Evolutionary conservation across 805 yeast genomes (phyloP).

Genomic region (Cyberlindnera mrakii): DNA sequence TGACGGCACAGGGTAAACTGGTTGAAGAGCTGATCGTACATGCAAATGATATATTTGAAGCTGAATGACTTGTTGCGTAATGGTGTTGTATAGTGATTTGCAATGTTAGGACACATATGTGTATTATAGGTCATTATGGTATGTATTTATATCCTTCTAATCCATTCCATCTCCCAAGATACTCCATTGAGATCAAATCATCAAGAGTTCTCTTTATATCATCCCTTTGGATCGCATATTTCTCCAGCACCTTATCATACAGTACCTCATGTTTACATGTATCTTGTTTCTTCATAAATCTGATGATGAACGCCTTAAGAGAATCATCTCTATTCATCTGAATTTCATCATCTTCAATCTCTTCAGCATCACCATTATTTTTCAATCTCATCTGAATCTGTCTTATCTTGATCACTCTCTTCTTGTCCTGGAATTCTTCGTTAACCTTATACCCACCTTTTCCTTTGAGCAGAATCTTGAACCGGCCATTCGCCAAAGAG

Average conservation of each 20-base stretch:
- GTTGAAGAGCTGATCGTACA: constrained; percentile 80
- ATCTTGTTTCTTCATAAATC: constrained; percentile 11
- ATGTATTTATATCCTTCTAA: constrained; percentile 13
- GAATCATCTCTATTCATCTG: constrained; percentile 5
- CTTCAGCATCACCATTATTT: constrained; percentile 6
- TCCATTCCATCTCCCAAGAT: constrained; percentile 6
- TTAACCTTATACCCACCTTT: constrained; percentile 10
- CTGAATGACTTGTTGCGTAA: constrained; percentile 30
- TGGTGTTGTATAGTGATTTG: not conserved
- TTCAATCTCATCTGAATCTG: constrained; percentile 17
- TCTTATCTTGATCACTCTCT: constrained; percentile 10
- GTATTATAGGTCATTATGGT: constrained; percentile 7
- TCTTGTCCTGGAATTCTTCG: constrained; percentile 14
- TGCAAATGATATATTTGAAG: constrained; percentile 76
- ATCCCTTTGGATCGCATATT: constrained; percentile 1
- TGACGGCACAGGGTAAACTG: constrained; percentile 68
- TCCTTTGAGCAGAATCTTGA: constrained; percentile 13
- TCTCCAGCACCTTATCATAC: constrained; percentile 5
- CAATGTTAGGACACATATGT: not conserved
- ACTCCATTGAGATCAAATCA: constrained; percentile 9
- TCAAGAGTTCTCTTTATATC: constrained; percentile 10
- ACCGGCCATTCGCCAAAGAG: constrained; percentile 19
- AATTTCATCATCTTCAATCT: constrained; percentile 3
- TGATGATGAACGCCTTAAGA: constrained; percentile 17
- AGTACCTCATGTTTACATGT: constrained; percentile 13